These are phyloP conservation scores for Neurospora sp. DNA, from an alignment of 2,329 filamentous ascomycete species.

Conservation along the genomic window DNA sequence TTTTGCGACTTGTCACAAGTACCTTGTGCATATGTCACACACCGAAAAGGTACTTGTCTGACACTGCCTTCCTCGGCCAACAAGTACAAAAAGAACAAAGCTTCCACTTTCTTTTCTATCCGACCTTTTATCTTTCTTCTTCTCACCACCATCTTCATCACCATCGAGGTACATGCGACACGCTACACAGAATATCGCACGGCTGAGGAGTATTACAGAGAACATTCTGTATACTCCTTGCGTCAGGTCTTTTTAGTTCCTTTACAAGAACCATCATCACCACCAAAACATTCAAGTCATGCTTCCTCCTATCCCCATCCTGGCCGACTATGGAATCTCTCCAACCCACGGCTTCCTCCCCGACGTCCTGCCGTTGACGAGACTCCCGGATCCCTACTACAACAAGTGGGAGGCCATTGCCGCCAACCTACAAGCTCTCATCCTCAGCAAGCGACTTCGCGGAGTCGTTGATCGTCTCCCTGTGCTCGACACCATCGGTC, in stretches of 20 bases:
- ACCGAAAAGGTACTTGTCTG: not conserved
- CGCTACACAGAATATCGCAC: conserved; percentile 31
- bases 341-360: conserved; percentile 80
- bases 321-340: conserved; percentile 74
- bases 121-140: conserved; percentile 3
- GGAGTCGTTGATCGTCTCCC: conserved; percentile 72
- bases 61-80: not conserved
- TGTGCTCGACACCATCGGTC: conserved; percentile 69
- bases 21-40: not conserved
- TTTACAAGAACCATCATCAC: conserved; percentile 12
- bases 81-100: not conserved
- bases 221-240: conserved; percentile 53
- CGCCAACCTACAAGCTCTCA: conserved; percentile 75
- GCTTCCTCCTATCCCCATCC: conserved; percentile 51
- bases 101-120: not conserved
- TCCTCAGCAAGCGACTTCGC: conserved; percentile 76
- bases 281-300: conserved; percentile 24
- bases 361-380: conserved; percentile 65
- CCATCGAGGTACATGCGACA: conserved; percentile 6
- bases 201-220: conserved; percentile 55
- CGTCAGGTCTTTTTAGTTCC: conserved; percentile 40
- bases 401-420: conserved; percentile 86
- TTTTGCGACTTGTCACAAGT: not conserved
- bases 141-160: conserved; percentile 24
- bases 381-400: conserved; percentile 84